phyloP scores from a whole-genome alignment of 2,329 filamentous ascomycete genomes.

The Arthrobotrys megalospora region DNA sequence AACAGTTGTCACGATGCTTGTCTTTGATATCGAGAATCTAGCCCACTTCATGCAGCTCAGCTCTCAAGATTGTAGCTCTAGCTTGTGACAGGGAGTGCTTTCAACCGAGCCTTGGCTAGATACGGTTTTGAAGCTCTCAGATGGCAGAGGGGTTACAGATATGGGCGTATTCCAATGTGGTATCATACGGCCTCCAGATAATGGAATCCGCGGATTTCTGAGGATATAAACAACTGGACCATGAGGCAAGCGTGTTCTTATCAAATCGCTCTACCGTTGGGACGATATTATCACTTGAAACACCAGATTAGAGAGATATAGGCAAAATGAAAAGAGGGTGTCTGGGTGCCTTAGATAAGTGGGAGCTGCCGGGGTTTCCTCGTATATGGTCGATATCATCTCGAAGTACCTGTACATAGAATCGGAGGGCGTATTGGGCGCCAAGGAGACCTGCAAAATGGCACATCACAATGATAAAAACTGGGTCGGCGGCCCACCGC shows the following conservation, averaged over 20 bases:
- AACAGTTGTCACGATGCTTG: constrained; percentile 28
- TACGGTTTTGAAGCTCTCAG: constrained; percentile 22
- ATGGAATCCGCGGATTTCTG: constrained; percentile 10
- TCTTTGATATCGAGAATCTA: constrained; percentile 8
- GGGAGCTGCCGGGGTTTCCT: constrained; percentile 23
- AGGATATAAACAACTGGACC: constrained; percentile 2
- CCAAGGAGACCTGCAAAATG: constrained; percentile 40
- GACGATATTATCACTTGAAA: constrained; percentile 1
- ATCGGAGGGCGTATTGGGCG: constrained; percentile 8
- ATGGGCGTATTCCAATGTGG: constrained; percentile 5
- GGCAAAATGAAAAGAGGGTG: constrained; percentile 29
- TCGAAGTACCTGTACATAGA: constrained; percentile 30
- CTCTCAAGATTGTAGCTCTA: constrained; percentile 23
- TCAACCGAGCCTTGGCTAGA: constrained; percentile 34
- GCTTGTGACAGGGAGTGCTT: constrained; percentile 25
- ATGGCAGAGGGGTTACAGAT: constrained; percentile 24
- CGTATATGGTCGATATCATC: constrained; percentile 46
- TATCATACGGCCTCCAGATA: constrained; percentile 12
- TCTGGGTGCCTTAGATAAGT: constrained; percentile 23
- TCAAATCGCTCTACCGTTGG: constrained; percentile 22
- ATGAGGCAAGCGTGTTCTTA: constrained; percentile 31
- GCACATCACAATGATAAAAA: constrained; percentile 61
- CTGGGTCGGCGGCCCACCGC: constrained; percentile 57
- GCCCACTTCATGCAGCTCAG: constrained; percentile 27
- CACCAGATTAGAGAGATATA: constrained; percentile 21